A percentile compares a stretch with the other conserved stretches of the same genome.
Conservation (phyloP, 2,329 filamentous ascomycete species). For the Fusarium goolgardi region DNA sequence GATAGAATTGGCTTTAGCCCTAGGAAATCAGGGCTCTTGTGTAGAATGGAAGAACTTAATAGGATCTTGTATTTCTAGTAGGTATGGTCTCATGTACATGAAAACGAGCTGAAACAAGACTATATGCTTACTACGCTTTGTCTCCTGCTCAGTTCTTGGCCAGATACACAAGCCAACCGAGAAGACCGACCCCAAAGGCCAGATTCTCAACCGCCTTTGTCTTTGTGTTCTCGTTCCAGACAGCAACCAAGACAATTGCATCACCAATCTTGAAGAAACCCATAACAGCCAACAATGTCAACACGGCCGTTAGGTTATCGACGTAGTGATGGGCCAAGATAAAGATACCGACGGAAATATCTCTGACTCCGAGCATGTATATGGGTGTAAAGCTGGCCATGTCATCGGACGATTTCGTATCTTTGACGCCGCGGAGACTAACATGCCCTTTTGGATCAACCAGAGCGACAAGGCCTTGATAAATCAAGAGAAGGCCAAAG, state of each 20-base stretch:
- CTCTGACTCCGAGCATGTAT: constrained; percentile 1
- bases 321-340: background rate
- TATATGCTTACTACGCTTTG: background rate
- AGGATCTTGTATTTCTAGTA: too few species aligned
- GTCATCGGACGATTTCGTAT: background rate
- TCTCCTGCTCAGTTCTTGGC: background rate
- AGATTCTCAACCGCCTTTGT: background rate
- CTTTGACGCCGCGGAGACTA: background rate
- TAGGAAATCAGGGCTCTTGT: too few species aligned
- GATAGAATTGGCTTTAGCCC: too few species aligned
- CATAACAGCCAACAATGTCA: constrained; percentile 3
- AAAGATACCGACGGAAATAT: background rate
- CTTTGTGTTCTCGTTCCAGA: background rate
- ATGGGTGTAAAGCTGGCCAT: background rate
- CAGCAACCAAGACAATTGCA: background rate
- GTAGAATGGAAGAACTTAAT: too few species aligned
- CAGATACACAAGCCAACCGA: background rate
- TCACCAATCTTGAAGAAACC: constrained; percentile 1
- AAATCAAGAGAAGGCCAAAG: background rate
- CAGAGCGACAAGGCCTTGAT: background rate
- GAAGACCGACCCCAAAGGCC: background rate
- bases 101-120: background rate
- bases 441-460: background rate
- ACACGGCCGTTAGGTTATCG: background rate
- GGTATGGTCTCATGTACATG: too few species aligned